These are phyloP conservation scores for Backusella psychrophila DNA, from an alignment of 192 early-diverging fungal species.

Conservation along the genomic window DNA sequence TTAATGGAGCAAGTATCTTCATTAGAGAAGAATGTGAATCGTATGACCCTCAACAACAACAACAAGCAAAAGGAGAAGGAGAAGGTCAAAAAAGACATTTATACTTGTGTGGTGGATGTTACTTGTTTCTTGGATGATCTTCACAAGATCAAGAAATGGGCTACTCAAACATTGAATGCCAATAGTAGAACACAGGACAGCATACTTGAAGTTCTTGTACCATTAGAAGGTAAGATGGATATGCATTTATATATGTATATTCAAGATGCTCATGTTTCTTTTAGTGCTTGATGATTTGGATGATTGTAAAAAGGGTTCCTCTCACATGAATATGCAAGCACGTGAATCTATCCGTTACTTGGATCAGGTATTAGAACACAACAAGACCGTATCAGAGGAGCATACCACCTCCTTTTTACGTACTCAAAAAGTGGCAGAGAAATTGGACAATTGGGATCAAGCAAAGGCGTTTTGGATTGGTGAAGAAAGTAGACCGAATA, in stretches of 20 bases:
- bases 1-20: constrained; percentile 40
- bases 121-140: constrained; percentile 48
- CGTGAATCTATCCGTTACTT: constrained; percentile 58
- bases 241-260: background rate
- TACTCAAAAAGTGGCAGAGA: constrained; percentile 47
- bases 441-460: constrained; percentile 44
- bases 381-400: background rate
- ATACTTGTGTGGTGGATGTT: constrained; percentile 44
- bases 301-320: constrained; percentile 50
- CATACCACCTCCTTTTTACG: constrained; percentile 37
- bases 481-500: constrained; percentile 14
- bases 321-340: constrained; percentile 44
- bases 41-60: constrained; percentile 15
- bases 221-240: constrained; percentile 41
- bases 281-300: constrained; percentile 52
- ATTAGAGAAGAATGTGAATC: constrained; percentile 38
- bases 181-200: constrained; percentile 6
- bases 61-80: background rate
- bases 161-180: constrained; percentile 33
- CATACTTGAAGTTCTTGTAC: constrained; percentile 48
- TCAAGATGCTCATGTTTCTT: background rate
- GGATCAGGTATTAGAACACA: constrained; percentile 29
- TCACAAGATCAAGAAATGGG: constrained; percentile 43
- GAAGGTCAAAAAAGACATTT: constrained; percentile 3
- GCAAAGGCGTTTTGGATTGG: constrained; percentile 39